Percentiles rank a stretch among this genome's conserved stretches.
These are phyloP conservation scores for Oenanthe javanica DNA, from an alignment of 140 eudicot genomes.

Conservation along the genomic window DNA sequence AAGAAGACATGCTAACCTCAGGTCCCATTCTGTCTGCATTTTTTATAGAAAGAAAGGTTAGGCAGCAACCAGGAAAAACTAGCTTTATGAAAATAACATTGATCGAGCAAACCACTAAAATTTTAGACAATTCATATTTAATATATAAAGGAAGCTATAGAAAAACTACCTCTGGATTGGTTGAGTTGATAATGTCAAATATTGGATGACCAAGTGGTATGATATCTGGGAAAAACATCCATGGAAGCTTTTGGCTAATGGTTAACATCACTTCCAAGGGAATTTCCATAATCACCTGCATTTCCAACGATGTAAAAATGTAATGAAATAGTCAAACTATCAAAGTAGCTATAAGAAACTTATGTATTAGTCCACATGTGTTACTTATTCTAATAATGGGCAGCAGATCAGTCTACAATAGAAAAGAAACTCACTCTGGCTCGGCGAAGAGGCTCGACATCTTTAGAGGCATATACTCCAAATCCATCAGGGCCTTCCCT, in stretches of 20 bases:
- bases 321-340: not conserved
- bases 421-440: constrained; percentile 53
- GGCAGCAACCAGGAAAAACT: not conserved
- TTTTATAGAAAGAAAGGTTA: constrained; percentile 6
- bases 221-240: constrained; percentile 98
- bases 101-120: not conserved
- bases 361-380: not conserved
- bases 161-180: constrained; percentile 75
- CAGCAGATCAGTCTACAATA: not conserved
- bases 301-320: not conserved
- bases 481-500: constrained; percentile 95
- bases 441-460: constrained; percentile 75
- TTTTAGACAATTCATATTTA: not conserved
- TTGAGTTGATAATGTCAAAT: constrained; percentile 88
- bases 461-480: constrained; percentile 86
- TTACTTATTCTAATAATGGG: not conserved
- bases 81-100: not conserved
- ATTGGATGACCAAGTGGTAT: constrained; percentile 94
- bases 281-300: constrained; percentile 91
- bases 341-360: not conserved
- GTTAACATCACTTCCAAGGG: constrained; percentile 94
- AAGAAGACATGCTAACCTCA: constrained; percentile 93
- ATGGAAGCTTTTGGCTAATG: constrained; percentile 81
- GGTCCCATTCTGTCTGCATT: constrained; percentile 93
- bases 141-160: not conserved